A percentile compares a stretch with the other conserved stretches of the same genome.
Evolutionary conservation across 2,329 filamentous ascomycete species (phyloP).

Genomic region (Boeremia exigua): DNA sequence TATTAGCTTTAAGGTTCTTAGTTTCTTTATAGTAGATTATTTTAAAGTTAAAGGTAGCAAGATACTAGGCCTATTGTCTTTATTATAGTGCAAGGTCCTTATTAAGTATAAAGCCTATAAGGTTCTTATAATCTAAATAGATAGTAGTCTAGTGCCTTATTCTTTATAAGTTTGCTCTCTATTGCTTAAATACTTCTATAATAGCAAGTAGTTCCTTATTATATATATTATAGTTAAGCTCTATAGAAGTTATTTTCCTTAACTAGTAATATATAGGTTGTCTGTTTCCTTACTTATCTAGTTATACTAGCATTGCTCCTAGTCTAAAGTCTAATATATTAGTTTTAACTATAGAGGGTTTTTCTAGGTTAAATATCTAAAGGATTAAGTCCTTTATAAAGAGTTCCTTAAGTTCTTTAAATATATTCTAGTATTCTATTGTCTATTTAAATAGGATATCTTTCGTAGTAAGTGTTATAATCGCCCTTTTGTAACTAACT

Average conservation of each 20-base stretch:
- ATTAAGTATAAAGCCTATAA: constrained; percentile 7
- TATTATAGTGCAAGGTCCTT: neutral
- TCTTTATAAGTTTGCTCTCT: constrained; percentile 7
- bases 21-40: constrained; percentile 10
- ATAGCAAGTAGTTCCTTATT: neutral
- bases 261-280: neutral
- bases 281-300: neutral
- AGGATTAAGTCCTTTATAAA: neutral
- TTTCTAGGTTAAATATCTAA: neutral
- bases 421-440: neutral
- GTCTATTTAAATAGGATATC: neutral
- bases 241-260: neutral
- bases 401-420: neutral
- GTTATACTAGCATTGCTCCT: neutral
- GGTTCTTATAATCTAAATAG: constrained; percentile 11
- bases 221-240: neutral
- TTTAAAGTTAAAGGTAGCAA: constrained; percentile 9
- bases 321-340: neutral
- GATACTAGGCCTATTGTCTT: neutral
- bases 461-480: neutral
- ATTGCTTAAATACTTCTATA: constrained; percentile 1
- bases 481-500: no score
- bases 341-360: neutral
- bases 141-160: constrained; percentile 1
- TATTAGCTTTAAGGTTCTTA: neutral